Percentiles rank a stretch among this genome's conserved stretches.
Evolutionary conservation across 78 protist genomes (phyloP).

Genomic region (Protostelium mycophagum): DNA sequence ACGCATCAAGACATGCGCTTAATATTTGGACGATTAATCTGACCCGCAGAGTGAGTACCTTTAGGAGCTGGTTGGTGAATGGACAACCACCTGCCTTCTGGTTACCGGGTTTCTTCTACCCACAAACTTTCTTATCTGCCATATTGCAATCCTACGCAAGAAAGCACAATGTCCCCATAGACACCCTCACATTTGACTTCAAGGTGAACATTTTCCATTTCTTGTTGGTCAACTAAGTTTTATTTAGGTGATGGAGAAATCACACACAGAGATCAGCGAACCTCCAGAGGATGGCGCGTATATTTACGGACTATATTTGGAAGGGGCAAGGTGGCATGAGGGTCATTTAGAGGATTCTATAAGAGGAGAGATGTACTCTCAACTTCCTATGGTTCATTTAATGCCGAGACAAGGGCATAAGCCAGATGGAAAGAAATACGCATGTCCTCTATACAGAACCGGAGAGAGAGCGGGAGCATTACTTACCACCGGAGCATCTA

Average conservation of each 20-base stretch:
- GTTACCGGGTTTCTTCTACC: slow-evolving; percentile 89
- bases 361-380: slow-evolving; percentile 41
- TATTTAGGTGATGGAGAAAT: not conserved
- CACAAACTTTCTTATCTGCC: slow-evolving; percentile 39
- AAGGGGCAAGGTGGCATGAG: slow-evolving; percentile 48
- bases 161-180: not conserved
- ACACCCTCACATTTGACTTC: slow-evolving; percentile 70
- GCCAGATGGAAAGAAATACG: slow-evolving; percentile 40
- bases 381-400: not conserved
- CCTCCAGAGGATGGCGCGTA: slow-evolving; percentile 36
- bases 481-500: slow-evolving; percentile 82
- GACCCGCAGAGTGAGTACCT: not conserved
- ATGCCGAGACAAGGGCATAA: not conserved
- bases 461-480: slow-evolving; percentile 74
- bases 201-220: slow-evolving; percentile 45
- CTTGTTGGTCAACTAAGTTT: slow-evolving; percentile 6
- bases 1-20: not conserved
- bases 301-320: slow-evolving; percentile 60
- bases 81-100: slow-evolving; percentile 68
- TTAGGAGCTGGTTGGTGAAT: slow-evolving; percentile 40
- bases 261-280: not conserved
- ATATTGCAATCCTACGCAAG: not conserved
- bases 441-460: slow-evolving; percentile 78
- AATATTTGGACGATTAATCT: not conserved
- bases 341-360: not conserved